Conservation (phyloP, 2,329 filamentous ascomycete genomes). For the Fusarium continuum region DNA sequence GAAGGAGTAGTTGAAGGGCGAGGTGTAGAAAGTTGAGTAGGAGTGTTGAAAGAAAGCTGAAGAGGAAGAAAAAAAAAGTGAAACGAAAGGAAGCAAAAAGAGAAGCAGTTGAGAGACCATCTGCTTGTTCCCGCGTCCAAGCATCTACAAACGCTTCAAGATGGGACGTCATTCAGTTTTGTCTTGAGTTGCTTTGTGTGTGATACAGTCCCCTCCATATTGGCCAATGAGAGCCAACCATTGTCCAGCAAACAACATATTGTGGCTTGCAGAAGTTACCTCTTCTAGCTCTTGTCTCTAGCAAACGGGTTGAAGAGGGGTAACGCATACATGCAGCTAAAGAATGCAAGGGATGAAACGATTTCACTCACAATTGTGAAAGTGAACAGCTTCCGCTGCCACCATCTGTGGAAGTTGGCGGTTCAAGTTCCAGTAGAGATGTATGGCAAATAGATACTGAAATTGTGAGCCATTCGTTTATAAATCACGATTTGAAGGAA, state of each 20-base stretch:
- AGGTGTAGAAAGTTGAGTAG: not conserved
- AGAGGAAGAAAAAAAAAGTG: not conserved
- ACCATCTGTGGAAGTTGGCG: not conserved
- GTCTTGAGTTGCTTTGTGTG: not conserved
- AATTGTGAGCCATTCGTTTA: not conserved
- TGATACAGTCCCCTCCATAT: not conserved
- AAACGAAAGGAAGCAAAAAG: not conserved
- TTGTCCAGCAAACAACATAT: not conserved
- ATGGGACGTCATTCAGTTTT: not conserved
- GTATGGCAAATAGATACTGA: not conserved
- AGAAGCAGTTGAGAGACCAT: not conserved
- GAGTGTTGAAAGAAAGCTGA: too few relatives aligned
- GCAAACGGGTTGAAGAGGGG: not conserved
- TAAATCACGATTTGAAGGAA: not conserved
- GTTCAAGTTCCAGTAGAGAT: not conserved
- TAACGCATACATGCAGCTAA: not conserved
- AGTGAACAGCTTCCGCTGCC: not conserved
- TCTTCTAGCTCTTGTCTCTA: not conserved
- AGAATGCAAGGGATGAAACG: not conserved
- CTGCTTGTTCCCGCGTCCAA: not conserved
- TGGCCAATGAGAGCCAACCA: not conserved
- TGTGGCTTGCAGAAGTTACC: not conserved
- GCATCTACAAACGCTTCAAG: not conserved
- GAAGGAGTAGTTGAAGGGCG: not conserved
- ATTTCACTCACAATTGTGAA: not conserved